Conservation (phyloP, 768 basidiomycete species). For the Calocera viscosa region DNA sequence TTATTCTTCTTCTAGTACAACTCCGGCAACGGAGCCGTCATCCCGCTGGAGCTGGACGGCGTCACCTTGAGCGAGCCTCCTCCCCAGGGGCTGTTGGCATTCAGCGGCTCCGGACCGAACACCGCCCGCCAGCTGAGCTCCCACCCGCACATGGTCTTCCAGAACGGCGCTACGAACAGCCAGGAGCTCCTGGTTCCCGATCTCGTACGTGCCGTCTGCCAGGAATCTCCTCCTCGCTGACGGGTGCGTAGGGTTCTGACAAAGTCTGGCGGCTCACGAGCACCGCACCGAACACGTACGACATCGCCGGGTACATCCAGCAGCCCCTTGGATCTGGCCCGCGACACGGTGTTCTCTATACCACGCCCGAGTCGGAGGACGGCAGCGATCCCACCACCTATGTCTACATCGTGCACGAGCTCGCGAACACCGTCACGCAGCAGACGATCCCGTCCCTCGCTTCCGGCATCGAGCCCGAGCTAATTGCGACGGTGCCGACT, state of each 20-base stretch:
- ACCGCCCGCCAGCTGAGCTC: constrained; percentile 25
- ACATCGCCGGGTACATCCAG: constrained; percentile 47
- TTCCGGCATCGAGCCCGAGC: constrained; percentile 40
- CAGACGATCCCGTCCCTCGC: constrained; percentile 38
- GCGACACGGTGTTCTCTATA: constrained; percentile 27
- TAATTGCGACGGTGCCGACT: constrained; percentile 40
- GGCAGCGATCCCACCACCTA: constrained; percentile 12
- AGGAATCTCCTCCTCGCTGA: not conserved
- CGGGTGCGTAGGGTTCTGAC: constrained; percentile 36
- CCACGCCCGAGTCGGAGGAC: not conserved
- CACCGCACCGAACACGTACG: constrained; percentile 33
- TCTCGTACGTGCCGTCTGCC: constrained; percentile 22
- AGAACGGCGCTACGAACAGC: constrained; percentile 29
- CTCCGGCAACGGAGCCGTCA: constrained; percentile 42
- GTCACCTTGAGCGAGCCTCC: constrained; percentile 28
- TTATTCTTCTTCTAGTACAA: constrained; percentile 30
- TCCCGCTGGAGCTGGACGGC: constrained; percentile 32
- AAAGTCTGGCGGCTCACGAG: constrained; percentile 49
- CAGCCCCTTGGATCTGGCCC: constrained; percentile 56
- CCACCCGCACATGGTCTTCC: constrained; percentile 55
- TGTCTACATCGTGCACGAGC: constrained; percentile 44
- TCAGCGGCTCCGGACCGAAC: constrained; percentile 24
- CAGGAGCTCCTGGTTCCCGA: constrained; percentile 52
- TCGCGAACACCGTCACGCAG: constrained; percentile 44
- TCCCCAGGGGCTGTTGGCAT: constrained; percentile 30